Conservation (phyloP, 306 rosid genomes). For the Trifolium pratense region DNA sequence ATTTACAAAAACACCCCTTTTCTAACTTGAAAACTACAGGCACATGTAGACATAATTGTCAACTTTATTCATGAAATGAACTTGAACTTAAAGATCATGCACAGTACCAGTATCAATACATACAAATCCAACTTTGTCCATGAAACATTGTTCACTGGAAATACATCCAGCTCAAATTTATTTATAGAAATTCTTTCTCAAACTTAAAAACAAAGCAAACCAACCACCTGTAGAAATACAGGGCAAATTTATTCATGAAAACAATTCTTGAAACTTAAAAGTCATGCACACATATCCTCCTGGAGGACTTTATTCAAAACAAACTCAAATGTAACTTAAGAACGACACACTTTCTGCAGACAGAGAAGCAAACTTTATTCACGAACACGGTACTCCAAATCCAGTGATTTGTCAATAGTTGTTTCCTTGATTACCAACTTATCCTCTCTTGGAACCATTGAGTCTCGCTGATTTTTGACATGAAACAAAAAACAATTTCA, state of each 20-base stretch:
- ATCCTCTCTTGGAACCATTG: neutral
- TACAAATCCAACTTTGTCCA: neutral
- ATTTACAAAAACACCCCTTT: no score
- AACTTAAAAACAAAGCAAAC: neutral
- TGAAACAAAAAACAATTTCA: neutral
- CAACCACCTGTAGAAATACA: neutral
- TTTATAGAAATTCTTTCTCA: neutral
- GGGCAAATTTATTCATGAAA: neutral
- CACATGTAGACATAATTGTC: no score
- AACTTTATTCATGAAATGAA: no score
- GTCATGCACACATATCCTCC: neutral
- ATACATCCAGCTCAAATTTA: slow-evolving; percentile 4
- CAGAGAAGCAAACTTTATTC: neutral
- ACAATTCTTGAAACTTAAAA: neutral
- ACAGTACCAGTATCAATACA: neutral
- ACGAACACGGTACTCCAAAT: neutral
- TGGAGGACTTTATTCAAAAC: neutral
- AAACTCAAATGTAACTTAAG: neutral
- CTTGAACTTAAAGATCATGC: no score
- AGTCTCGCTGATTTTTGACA: neutral
- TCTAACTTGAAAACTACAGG: no score
- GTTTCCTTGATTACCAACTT: neutral
- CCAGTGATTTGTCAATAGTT: neutral
- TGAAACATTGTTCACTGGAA: neutral
- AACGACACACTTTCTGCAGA: neutral